A percentile compares a stretch with the other conserved stretches of the same genome.
Conservation (phyloP, 148 eudicot species). For the Simmondsia chinensis region DNA sequence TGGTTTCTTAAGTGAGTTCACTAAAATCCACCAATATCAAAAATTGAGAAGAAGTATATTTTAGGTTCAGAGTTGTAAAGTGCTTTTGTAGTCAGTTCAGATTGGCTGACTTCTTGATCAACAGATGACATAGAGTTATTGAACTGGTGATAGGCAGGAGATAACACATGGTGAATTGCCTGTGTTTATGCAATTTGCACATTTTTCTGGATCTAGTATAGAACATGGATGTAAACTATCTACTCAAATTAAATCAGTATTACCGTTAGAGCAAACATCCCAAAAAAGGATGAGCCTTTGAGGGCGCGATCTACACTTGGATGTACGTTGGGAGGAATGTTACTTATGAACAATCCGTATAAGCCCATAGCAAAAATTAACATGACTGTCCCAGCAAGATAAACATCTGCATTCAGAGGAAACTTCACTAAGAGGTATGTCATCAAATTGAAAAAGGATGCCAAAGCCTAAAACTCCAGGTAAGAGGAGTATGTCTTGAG, state of each 20-base stretch:
- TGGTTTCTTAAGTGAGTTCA: too few species aligned
- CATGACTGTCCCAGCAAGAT: conserved; percentile 98
- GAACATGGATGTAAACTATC: neutral
- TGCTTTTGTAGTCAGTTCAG: too few species aligned
- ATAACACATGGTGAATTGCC: too few species aligned
- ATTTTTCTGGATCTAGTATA: neutral
- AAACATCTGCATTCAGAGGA: conserved; percentile 59
- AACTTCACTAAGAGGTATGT: too few species aligned
- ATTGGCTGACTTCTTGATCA: too few species aligned
- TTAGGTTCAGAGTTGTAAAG: too few species aligned
- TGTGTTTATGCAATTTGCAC: neutral
- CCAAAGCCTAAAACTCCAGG: neutral
- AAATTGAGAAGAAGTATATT: too few species aligned
- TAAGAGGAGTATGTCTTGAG: too few species aligned
- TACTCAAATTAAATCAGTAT: neutral
- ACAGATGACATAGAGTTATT: too few species aligned
- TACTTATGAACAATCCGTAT: conserved; percentile 80
- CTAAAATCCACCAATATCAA: too few species aligned
- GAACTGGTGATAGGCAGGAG: too few species aligned
- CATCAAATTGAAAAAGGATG: neutral
- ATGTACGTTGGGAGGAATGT: conserved; percentile 38
- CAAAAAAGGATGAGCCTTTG: conserved; percentile 84
- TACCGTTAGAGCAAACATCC: conserved; percentile 97
- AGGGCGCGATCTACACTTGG: conserved; percentile 68
- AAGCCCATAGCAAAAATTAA: conserved; percentile 94